phyloP scores from a whole-genome alignment of 2,329 filamentous ascomycete species.

The Corinectria fuckeliana region DNA sequence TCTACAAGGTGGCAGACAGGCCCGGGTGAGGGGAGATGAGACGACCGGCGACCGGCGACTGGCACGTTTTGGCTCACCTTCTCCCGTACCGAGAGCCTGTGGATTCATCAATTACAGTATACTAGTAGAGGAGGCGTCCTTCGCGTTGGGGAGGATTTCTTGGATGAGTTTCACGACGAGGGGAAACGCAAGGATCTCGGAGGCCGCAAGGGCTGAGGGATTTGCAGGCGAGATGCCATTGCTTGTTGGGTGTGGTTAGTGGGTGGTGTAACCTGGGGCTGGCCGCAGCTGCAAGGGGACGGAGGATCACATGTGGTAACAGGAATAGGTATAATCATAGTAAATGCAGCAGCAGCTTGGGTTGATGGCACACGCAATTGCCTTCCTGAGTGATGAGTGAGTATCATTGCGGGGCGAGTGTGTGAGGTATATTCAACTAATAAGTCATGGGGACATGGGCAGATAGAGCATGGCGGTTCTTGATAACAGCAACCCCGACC shows the following conservation, averaged over 20 bases:
- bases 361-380: constrained; percentile 1
- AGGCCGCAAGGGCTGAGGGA: constrained; percentile 22
- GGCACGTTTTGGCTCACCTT: constrained; percentile 4
- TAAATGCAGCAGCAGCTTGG: not conserved
- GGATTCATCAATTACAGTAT: too few species aligned
- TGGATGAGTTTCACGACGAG: constrained; percentile 29
- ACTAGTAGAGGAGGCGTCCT: too few species aligned
- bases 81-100: not conserved
- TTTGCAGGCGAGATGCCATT: constrained; percentile 19
- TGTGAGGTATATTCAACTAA: constrained; percentile 5
- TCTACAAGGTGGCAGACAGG: constrained; percentile 67
- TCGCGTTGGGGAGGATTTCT: constrained; percentile 16
- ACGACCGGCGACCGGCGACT: constrained; percentile 1
- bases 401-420: not conserved
- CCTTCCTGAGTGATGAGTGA: not conserved
- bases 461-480: not conserved
- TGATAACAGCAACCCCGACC: not conserved
- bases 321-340: too few species aligned
- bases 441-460: constrained; percentile 2
- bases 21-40: constrained; percentile 28
- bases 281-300: constrained; percentile 1
- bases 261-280: constrained; percentile 17
- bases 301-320: too few species aligned
- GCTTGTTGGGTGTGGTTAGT: constrained; percentile 20
- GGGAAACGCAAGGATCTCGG: constrained; percentile 18